Evolutionary conservation across 2,329 filamentous ascomycete genomes (phyloP), one percentile per base, ranked within the genome.

Genomic region (Eutypa lata): DNA sequence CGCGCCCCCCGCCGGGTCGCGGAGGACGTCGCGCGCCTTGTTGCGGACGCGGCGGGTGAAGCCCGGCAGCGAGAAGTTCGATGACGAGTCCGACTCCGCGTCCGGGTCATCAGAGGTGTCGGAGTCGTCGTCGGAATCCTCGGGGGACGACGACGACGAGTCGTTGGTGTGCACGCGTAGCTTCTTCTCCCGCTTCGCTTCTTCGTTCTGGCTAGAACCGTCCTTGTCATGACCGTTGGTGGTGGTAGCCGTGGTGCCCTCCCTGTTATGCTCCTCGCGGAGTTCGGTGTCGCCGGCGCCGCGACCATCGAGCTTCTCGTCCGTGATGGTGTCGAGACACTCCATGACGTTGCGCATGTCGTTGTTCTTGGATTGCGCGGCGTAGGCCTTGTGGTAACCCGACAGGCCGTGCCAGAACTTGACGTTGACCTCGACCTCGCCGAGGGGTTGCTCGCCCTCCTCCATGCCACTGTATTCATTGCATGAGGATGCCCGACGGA

Each of bases 361-460:
- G 1, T 62, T 64, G 52, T 84, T 81, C 52, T 77, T 78, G 43
- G 73, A 76, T 18, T 72, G 70, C 11, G 70, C 64, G 1, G 83
- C 81, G 55, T 81, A 79, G 7, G 64, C 67, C 54, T 77, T 76
- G 65, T 88, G 85, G 51, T 81, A 83, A 1, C 78, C 77, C 6
- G 80, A 81, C 2, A 88, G 68, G 0, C 86, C 86, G 11, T 76
- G 75, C 79, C 82, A 86, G 66, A 88, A 83, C 26, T 76, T 81
- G 16, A 87, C 54, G 0, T 72, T 76, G 4, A 88, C 50, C 57
- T 82, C 79, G 22, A 88, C 74, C 49, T 79, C 77, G 2, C 84
- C 85, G 0, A 87, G 59, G 21, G 69, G 64, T 47, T 80, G 72
- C 56, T 83, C 82, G 11, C 82, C 81, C 38, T 81, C 79, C 11